Base-by-base conservation (phyloP, 2,329 filamentous ascomycete genomes). In the Cladosporium sphaerospermum region DNA sequence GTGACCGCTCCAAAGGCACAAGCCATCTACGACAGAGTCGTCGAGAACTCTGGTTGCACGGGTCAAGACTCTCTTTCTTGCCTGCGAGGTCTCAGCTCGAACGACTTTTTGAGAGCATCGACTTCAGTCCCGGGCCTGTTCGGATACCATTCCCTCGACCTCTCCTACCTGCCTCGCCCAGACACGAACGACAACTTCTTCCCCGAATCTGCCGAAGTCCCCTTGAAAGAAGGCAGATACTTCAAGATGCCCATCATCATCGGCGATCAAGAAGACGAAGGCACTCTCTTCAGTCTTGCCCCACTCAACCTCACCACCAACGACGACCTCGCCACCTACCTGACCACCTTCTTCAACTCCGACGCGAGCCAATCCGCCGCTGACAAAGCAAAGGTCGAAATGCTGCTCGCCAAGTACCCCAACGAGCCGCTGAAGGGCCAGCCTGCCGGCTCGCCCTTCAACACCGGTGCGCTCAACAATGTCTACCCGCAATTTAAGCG, bases 211-310 rank as follows among this genome's bases (percentile, higher is more conserved):
- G 83, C 86, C 0, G 86, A 91, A 0, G 52, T 76, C 0, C 71
- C 88, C 4, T 70, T 78, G 1, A 52, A 60, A 2, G 61, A 66
- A 0, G 81, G 83, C 11, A 75, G 75, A 56, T 84, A 81, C 57
- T 76, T 81, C 7, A 74, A 75, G 10, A 78, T 85, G 0, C 82
- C 82, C 2, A 77, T 84, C 64, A 84, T 85, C 53, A 78, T 86
- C 37, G 86, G 88, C 40, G 79, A 89, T 63, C 85, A 89, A 67
- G 86, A 91, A 72, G 88, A 92, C 63, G 87, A 92, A 68, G 86
- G 87, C 14, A 89, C 87, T 0, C 68, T 91, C 2, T 89, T 91
- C 64, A 75, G 83, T 4, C 73, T 91, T 33, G 84, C 85, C 66
- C 19, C 14, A 9, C 85, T 69, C 32, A 88, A 90, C 65, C 71